phyloP scores from a whole-genome alignment of 768 basidiomycete species.

The Pleurotus cornucopiae region DNA sequence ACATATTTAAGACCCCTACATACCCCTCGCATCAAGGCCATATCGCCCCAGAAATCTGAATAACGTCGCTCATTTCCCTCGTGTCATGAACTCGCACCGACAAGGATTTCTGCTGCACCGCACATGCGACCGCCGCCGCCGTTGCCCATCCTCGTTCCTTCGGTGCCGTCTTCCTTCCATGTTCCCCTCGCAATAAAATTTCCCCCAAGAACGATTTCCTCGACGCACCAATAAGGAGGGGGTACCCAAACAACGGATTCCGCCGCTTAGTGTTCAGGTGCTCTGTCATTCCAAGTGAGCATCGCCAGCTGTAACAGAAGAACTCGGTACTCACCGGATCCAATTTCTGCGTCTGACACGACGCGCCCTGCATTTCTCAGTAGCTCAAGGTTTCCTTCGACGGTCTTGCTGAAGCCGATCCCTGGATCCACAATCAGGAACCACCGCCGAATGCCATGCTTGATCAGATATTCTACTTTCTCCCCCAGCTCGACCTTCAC shows the following conservation, averaged over 20 bases:
- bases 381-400: conserved; percentile 68
- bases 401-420: conserved; percentile 88
- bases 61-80: conserved; percentile 67
- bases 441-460: conserved; percentile 80
- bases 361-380: conserved; percentile 49
- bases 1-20: too few species aligned
- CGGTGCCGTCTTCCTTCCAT: conserved; percentile 53
- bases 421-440: conserved; percentile 89
- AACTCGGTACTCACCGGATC: conserved; percentile 19
- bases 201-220: conserved; percentile 81
- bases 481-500: conserved; percentile 69
- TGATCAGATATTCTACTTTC: conserved; percentile 61
- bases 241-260: conserved; percentile 56
- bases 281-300: conserved; percentile 6
- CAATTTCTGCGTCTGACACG: conserved; percentile 34
- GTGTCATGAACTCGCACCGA: conserved; percentile 84
- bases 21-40: conserved; percentile 24
- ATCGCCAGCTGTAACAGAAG: not conserved
- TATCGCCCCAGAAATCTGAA: conserved; percentile 61
- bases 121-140: conserved; percentile 68
- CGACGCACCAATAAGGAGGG: conserved; percentile 73
- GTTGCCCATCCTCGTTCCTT: conserved; percentile 77
- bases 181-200: conserved; percentile 47
- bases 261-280: conserved; percentile 12
- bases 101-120: conserved; percentile 67